Percentiles rank a stretch among this genome's conserved stretches.
Evolutionary conservation across 495 filamentous ascomycete species (phyloP).

Genomic region (Annulohypoxylon stygium): DNA sequence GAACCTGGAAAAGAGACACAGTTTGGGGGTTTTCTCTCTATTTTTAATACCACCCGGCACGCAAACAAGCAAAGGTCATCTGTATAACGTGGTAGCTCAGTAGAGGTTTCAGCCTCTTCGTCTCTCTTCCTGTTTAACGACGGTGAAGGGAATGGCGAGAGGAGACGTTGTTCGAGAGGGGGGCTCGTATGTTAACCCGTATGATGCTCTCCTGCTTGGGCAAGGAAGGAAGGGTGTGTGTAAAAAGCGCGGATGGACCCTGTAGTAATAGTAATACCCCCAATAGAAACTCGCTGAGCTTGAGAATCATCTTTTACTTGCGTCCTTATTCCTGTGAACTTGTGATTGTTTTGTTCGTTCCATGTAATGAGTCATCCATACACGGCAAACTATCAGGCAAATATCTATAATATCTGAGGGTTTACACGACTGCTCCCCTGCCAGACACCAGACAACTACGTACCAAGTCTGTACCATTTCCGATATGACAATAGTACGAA

Average conservation of each 20-base stretch:
- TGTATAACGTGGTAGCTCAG: constrained; percentile 26
- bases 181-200: constrained; percentile 1
- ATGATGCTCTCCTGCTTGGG: not conserved
- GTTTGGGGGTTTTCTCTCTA: constrained; percentile 29
- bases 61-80: constrained; percentile 24
- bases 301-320: constrained; percentile 22
- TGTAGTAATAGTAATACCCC: constrained; percentile 54
- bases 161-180: not conserved
- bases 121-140: not conserved
- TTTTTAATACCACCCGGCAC: constrained; percentile 22
- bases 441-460: too few species aligned
- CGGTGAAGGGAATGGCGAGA: too few species aligned
- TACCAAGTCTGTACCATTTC: too few species aligned
- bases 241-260: constrained; percentile 42
- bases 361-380: not conserved
- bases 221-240: constrained; percentile 22
- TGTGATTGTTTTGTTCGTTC: not conserved
- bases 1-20: constrained; percentile 34
- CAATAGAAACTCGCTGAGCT: constrained; percentile 44
- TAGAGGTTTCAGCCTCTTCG: constrained; percentile 11
- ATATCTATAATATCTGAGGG: too few species aligned
- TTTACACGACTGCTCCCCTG: too few species aligned
- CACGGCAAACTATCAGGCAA: too few species aligned
- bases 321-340: not conserved
- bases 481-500: too few species aligned